Conservation (phyloP, 2,329 filamentous ascomycete species). For the Xylaria sp. region DNA sequence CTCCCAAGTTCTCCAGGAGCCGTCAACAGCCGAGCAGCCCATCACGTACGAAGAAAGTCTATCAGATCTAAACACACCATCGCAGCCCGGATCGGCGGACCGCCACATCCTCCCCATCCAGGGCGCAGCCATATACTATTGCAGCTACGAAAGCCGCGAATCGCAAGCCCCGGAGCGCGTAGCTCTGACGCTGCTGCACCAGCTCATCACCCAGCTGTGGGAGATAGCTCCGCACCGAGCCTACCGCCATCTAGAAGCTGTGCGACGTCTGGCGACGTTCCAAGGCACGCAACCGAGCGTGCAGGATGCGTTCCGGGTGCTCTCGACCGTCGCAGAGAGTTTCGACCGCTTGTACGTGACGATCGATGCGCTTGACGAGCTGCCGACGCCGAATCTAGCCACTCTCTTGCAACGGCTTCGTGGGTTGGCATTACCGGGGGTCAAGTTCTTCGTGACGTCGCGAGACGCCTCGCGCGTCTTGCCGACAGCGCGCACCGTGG, state of each 20-base stretch:
- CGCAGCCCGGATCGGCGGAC: background rate
- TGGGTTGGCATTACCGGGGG: background rate
- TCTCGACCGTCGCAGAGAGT: conserved; percentile 9
- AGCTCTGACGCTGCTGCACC: conserved; percentile 11
- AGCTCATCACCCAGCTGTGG: conserved; percentile 18
- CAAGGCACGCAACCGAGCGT: background rate
- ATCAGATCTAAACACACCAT: background rate
- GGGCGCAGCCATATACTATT: conserved; percentile 16
- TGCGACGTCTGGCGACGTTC: background rate
- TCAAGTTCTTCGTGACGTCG: conserved; percentile 1
- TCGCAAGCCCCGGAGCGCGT: conserved; percentile 13
- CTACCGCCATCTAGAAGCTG: conserved; percentile 3
- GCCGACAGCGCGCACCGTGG: background rate
- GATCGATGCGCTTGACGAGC: conserved; percentile 19
- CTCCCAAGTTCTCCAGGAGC: background rate
- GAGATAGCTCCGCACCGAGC: conserved; percentile 20
- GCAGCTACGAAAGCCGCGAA: conserved; percentile 15
- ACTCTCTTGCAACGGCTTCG: conserved; percentile 10
- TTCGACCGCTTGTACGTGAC: conserved; percentile 19
- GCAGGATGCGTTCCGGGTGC: background rate
- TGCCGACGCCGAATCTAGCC: conserved; percentile 4
- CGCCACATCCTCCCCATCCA: conserved; percentile 9
- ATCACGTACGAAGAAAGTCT: background rate
- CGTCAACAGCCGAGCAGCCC: background rate
- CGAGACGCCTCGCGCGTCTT: background rate